phyloP scores from a whole-genome alignment of 495 filamentous ascomycete genomes.

The Aspergillus diversus region DNA sequence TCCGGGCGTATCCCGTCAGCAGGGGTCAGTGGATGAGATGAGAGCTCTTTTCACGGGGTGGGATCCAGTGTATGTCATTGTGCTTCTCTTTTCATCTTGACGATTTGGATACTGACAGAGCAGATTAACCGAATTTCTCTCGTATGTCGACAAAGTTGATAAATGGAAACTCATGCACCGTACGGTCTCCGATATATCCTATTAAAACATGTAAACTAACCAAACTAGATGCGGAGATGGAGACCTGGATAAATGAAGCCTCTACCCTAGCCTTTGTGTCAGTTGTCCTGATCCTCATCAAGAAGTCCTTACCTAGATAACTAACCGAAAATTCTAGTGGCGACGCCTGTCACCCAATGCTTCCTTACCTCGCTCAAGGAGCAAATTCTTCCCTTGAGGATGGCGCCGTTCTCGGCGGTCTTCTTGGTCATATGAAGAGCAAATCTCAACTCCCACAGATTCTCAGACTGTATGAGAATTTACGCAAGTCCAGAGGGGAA shows the following conservation, averaged over 20 bases:
- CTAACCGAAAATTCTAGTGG: conserved; percentile 40
- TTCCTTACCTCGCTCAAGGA: conserved; percentile 68
- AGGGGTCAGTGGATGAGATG: conserved; percentile 69
- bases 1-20: conserved; percentile 51
- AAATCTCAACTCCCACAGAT: conserved; percentile 50
- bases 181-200: conserved; percentile 19
- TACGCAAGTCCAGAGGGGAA: conserved; percentile 64
- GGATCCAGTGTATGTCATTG: conserved; percentile 50
- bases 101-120: conserved; percentile 8
- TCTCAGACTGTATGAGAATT: conserved; percentile 58
- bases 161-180: conserved; percentile 73
- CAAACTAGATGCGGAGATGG: conserved; percentile 39
- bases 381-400: conserved; percentile 57
- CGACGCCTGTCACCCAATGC: conserved; percentile 69
- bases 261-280: conserved; percentile 45
- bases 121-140: conserved; percentile 40
- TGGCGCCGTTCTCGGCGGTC: conserved; percentile 51
- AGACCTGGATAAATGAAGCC: conserved; percentile 40
- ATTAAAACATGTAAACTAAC: conserved; percentile 7
- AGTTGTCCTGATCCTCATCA: background rate
- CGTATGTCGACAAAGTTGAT: conserved; percentile 39
- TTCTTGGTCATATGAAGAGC: conserved; percentile 42
- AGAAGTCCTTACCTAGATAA: background rate
- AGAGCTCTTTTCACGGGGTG: conserved; percentile 60
- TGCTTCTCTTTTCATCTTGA: background rate